Conservation (phyloP, 2,329 filamentous ascomycete genomes). For the Colletotrichum echinochloae region DNA sequence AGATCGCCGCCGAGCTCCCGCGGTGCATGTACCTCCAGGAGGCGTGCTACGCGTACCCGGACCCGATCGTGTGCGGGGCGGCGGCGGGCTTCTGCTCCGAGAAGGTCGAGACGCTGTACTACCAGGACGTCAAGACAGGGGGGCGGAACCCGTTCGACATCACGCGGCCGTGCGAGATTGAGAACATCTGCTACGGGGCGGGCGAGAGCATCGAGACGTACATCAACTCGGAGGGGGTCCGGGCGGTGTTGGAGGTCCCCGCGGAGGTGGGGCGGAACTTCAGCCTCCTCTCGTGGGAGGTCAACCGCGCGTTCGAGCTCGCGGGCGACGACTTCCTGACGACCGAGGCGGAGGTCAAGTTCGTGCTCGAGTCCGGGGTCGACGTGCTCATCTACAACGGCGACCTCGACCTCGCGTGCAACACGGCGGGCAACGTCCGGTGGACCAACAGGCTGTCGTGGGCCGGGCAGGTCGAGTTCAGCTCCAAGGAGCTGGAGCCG, state of each 20-base stretch:
- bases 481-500: conserved; percentile 45
- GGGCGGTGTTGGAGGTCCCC: conserved; percentile 42
- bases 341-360: conserved; percentile 17
- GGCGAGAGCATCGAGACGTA: conserved; percentile 44
- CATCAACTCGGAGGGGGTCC: conserved; percentile 43
- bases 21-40: conserved; percentile 55
- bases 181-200: conserved; percentile 53
- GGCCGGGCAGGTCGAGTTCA: conserved; percentile 58
- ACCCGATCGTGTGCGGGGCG: conserved; percentile 54
- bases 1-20: conserved; percentile 55
- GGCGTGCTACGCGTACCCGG: conserved; percentile 54
- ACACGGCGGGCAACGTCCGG: conserved; percentile 46
- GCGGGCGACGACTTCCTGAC: conserved; percentile 37
- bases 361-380: conserved; percentile 36
- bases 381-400: conserved; percentile 45
- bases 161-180: conserved; percentile 51
- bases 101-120: conserved; percentile 54
- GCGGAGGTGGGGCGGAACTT: conserved; percentile 23
- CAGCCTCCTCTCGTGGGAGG: conserved; percentile 22
- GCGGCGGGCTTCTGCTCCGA: conserved; percentile 52
- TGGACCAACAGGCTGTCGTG: conserved; percentile 56
- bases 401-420: conserved; percentile 43
- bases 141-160: conserved; percentile 60
- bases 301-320: conserved; percentile 38
- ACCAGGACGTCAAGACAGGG: conserved; percentile 53